Conservation (phyloP, 352 stramenopile species). For the Phytophthora pinifolia region DNA sequence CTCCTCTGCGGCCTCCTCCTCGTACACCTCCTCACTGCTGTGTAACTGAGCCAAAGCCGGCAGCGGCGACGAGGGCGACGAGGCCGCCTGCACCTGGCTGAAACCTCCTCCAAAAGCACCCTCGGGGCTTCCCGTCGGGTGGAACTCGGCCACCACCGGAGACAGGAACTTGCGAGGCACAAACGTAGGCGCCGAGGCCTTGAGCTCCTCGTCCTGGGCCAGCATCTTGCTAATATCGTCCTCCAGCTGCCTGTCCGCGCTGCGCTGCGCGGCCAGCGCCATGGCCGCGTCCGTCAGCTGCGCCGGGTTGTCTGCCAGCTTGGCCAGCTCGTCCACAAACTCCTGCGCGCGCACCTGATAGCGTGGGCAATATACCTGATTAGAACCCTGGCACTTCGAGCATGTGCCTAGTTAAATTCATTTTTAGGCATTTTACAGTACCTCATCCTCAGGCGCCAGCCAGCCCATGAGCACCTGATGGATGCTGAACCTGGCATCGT, state of each 20-base stretch:
- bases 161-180: constrained; percentile 48
- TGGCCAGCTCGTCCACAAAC: constrained; percentile 72
- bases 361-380: not conserved
- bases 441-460: constrained; percentile 74
- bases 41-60: constrained; percentile 14
- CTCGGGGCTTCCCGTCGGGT: constrained; percentile 24
- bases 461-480: constrained; percentile 86
- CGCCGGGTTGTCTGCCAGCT: constrained; percentile 54
- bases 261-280: constrained; percentile 26
- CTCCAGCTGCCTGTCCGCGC: constrained; percentile 30
- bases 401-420: not conserved
- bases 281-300: constrained; percentile 48
- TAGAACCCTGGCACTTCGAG: not conserved
- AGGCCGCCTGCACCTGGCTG: constrained; percentile 4
- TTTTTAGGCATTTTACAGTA: constrained; percentile 13
- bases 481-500: constrained; percentile 71
- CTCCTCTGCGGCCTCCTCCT: constrained; percentile 10
- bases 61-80: constrained; percentile 5
- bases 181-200: constrained; percentile 72
- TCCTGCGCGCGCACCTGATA: constrained; percentile 54
- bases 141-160: constrained; percentile 23
- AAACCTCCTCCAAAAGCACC: constrained; percentile 2
- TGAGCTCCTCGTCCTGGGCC: constrained; percentile 57
- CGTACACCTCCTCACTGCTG: constrained; percentile 14
- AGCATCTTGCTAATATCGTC: constrained; percentile 45